Evolutionary conservation across 768 basidiomycete species (phyloP), one percentile per base, ranked within the genome.

Genomic region (Fomitopsis serialis): DNA sequence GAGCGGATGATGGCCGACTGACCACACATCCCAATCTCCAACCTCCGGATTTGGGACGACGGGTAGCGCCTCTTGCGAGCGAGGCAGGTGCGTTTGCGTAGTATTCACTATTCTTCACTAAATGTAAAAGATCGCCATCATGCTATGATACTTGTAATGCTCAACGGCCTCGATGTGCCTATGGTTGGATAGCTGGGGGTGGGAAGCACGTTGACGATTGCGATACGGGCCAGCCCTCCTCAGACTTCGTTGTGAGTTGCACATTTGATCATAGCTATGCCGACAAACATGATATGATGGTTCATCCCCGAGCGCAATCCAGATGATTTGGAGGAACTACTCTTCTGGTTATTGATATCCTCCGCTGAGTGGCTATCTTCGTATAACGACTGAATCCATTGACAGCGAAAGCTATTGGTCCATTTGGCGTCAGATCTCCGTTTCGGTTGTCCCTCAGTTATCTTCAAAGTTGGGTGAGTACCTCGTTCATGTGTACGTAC

Each of bases 1-100:
- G 92, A 92, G 61, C 81, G 79, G 67, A 82, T 89, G 81, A 76
- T 88, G 72, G 85, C 92, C 63, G 88, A 90, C 69, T 85, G 71
- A 72, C 43, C 25, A 9, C 19, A 11, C 22, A 9, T 15, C 27
- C 19, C 21, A 11, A 21, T 23, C 44, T 36, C 48, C 5, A 23
- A 11, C 5, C 5, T 32, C 22, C 7, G 35, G 17, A 52, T 11
- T 1, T 21, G 25, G 11, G 12, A 27, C 42, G 53, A 47, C 42
- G 29, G 44, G 46, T 24, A 42, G 23, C 49, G 56, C 54, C 59
- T 56, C 52, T 47, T 25, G 42, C 45, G 54, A 52, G 54, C 47
- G 55, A 58, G 61, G 59, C 62, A 61, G 63, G 65, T 66, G 58
- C 65, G 65, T 66, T 66, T 48, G 63, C 50, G 62, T 66, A 63